Conservation (phyloP, 768 basidiomycete genomes). For the Sistotremastrum niveocremeum region DNA sequence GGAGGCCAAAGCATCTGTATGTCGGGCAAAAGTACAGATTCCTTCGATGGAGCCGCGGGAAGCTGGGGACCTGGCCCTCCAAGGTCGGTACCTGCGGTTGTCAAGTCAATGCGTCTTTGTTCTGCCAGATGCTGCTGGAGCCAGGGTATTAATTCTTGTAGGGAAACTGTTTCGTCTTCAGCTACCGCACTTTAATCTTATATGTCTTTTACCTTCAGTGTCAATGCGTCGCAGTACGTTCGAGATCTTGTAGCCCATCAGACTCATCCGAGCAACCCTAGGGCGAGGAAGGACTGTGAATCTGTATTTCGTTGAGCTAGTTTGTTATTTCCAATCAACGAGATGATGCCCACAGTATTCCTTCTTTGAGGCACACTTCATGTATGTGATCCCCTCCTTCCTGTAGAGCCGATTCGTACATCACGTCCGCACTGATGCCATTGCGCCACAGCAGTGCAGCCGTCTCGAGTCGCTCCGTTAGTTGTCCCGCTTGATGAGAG, state of each 20-base stretch:
- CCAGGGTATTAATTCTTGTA: slow-evolving; percentile 61
- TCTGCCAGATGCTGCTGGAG: slow-evolving; percentile 67
- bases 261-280: slow-evolving; percentile 41
- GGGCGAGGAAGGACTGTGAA: slow-evolving; percentile 42
- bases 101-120: slow-evolving; percentile 59
- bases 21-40: slow-evolving; percentile 23
- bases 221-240: slow-evolving; percentile 70
- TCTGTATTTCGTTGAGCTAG: slow-evolving; percentile 14
- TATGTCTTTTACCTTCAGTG: slow-evolving; percentile 40
- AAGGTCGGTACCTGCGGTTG: slow-evolving; percentile 41
- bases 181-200: background rate
- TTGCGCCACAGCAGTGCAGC: slow-evolving; percentile 68
- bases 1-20: slow-evolving; percentile 54
- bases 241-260: slow-evolving; percentile 68
- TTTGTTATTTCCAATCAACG: background rate
- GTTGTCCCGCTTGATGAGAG: slow-evolving; percentile 59
- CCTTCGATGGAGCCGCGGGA: slow-evolving; percentile 20
- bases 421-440: slow-evolving; percentile 73
- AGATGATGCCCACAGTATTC: slow-evolving; percentile 51
- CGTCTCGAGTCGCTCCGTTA: slow-evolving; percentile 68
- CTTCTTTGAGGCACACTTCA: slow-evolving; percentile 64
- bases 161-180: slow-evolving; percentile 27
- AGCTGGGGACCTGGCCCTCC: slow-evolving; percentile 27
- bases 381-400: slow-evolving; percentile 53
- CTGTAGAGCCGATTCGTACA: slow-evolving; percentile 66